These are phyloP conservation scores for Penicillium canescens DNA, from an alignment of 495 filamentous ascomycete genomes.

Conservation along the genomic window DNA sequence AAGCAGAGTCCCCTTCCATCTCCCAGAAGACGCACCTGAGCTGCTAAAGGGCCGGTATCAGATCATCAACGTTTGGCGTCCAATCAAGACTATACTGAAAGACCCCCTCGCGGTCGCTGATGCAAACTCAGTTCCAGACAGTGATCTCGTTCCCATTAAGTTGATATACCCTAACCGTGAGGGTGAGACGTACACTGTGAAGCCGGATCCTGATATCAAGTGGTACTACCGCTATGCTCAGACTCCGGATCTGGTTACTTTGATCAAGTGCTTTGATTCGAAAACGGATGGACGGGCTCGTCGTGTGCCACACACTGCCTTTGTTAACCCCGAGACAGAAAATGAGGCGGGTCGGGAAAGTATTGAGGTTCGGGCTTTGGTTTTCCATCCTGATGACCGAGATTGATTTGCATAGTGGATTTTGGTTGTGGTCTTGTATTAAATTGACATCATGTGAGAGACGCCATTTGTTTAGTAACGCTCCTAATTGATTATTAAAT, in stretches of 20 bases:
- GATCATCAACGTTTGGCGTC: constrained; percentile 81
- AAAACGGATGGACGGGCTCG: constrained; percentile 56
- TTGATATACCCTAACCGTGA: constrained; percentile 52
- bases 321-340: constrained; percentile 53
- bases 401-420: constrained; percentile 24
- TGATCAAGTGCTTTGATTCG: constrained; percentile 74
- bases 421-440: background rate
- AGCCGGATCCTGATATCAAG: constrained; percentile 39
- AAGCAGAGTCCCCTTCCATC: constrained; percentile 58
- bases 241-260: constrained; percentile 57
- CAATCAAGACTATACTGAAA: constrained; percentile 62
- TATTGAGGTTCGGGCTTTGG: constrained; percentile 62
- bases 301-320: constrained; percentile 62
- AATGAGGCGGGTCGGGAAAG: constrained; percentile 56
- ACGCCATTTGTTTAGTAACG: too few relatives aligned
- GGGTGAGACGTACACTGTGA: constrained; percentile 48
- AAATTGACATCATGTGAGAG: background rate
- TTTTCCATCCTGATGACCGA: constrained; percentile 52
- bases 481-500: background rate
- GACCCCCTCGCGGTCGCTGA: constrained; percentile 67
- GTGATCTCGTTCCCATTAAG: constrained; percentile 44
- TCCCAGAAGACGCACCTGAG: constrained; percentile 61
- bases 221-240: constrained; percentile 57
- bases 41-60: constrained; percentile 66
- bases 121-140: constrained; percentile 43